phyloP scores from a whole-genome alignment of 2,329 filamentous ascomycete species.

The Aspergillus costaricaensis region DNA sequence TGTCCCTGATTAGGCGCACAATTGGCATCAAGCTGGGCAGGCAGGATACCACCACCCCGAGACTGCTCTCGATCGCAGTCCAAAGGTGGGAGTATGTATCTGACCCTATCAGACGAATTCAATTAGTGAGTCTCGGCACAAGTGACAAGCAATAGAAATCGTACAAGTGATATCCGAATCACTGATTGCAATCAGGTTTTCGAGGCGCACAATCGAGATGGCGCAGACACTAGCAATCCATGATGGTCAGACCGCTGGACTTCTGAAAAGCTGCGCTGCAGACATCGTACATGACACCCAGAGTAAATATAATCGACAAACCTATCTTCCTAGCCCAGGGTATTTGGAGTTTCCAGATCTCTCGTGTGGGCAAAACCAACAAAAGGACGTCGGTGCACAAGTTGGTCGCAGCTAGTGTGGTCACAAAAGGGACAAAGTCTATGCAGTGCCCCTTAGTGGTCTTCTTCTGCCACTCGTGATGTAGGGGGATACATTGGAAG shows the following conservation, averaged over 20 bases:
- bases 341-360: constrained; percentile 1
- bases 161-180: constrained; percentile 1
- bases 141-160: too few relatives aligned
- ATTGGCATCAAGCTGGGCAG: constrained; percentile 4
- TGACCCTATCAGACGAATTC: background rate
- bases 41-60: constrained; percentile 2
- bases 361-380: background rate
- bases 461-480: constrained; percentile 1
- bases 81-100: constrained; percentile 2
- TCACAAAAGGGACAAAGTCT: constrained; percentile 2
- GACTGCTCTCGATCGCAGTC: constrained; percentile 5
- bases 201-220: background rate
- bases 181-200: constrained; percentile 1
- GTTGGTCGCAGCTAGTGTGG: background rate
- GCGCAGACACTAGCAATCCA: background rate
- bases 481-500: background rate
- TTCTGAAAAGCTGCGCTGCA: background rate
- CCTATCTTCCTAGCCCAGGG: background rate
- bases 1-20: background rate
- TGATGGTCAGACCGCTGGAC: background rate
- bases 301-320: background rate
- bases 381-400: background rate
- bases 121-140: background rate
- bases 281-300: background rate
- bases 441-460: background rate